Evolutionary conservation across 2,329 filamentous ascomycete species (phyloP).

Genomic region (Calonectria fujianensis): DNA sequence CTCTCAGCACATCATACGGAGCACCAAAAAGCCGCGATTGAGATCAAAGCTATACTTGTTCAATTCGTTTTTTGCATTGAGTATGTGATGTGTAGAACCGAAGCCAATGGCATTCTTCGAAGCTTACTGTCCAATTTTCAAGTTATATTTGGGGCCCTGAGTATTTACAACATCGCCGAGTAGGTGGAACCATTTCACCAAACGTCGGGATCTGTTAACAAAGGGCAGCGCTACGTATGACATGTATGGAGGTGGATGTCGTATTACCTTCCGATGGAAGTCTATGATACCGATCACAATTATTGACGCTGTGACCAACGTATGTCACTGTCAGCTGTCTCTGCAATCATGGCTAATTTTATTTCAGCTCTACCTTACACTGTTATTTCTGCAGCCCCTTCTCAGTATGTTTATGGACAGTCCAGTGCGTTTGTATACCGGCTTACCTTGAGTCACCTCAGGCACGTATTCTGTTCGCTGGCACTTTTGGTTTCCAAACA

Average conservation of each 20-base stretch:
- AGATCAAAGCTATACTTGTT: conserved; percentile 5
- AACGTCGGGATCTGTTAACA: too few species aligned
- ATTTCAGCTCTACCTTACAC: neutral
- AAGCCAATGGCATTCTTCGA: neutral
- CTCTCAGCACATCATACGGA: neutral
- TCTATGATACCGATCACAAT: conserved; percentile 11
- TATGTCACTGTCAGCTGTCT: neutral
- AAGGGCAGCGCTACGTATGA: too few species aligned
- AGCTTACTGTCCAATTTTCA: neutral
- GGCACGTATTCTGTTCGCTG: conserved; percentile 5
- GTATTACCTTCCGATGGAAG: conserved; percentile 13
- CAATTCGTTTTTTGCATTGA: neutral
- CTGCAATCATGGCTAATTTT: neutral
- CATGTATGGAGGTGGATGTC: neutral
- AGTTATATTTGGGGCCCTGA: neutral
- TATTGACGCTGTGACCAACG: conserved; percentile 2
- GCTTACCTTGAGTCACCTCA: neutral
- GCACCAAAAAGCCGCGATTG: neutral
- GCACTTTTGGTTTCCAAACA: neutral
- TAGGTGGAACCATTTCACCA: neutral
- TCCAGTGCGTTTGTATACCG: too few species aligned
- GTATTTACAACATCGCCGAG: neutral
- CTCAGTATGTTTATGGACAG: neutral
- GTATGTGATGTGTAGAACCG: neutral
- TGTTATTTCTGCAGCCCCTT: neutral